Base-by-base conservation (phyloP, 1,139 yeast species). In the Diutina sp. region DNA sequence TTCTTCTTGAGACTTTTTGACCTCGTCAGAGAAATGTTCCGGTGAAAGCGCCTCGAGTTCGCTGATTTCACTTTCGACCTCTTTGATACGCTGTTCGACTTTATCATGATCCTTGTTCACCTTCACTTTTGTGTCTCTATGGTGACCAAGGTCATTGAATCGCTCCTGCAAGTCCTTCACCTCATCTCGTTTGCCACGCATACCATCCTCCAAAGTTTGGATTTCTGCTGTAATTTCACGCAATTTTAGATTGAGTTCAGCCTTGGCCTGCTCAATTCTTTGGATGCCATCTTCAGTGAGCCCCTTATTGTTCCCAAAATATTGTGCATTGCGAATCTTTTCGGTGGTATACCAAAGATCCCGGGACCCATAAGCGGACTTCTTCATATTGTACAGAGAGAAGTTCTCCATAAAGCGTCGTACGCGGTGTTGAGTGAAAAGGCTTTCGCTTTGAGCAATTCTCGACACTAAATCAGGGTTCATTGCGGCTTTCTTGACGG, bases 341-440 rank as follows among this genome's bases (percentile, higher is more conserved):
- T 76, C 79, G 0, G 79, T 58, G 68, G 72, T 58, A 64, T 74
- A 73, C 56, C 74, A 72, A 2, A 77, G 69, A 64, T 83, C 87
- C 57, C 68, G 73, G 3, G 73, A 67, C 21, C 90, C 90, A 67
- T 84, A 85, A 30, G 66, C 69, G 0, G 96, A 89, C 60, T 74
- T 72, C 14, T 69, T 70, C 21, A 86, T 70, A 14, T 72, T 72
- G 58, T 80, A 81, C 29, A 83, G 38, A 6, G 51, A 61, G 1
- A 77, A 74, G 57, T 79, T 79, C 0, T 87, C 89, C 38, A 85
- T 81, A 54, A 47, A 47, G 8, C 51, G 29, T 14, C 51, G 51
- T 6, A 47, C 18, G 14, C 14, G 12, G 30, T 30, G 16, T n/a
- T 28, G 51, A 16, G 12, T 29, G 35, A 14, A 47, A n/a, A 28